Conservation (phyloP, 352 stramenopile species). For the Peronospora farinosa region DNA sequence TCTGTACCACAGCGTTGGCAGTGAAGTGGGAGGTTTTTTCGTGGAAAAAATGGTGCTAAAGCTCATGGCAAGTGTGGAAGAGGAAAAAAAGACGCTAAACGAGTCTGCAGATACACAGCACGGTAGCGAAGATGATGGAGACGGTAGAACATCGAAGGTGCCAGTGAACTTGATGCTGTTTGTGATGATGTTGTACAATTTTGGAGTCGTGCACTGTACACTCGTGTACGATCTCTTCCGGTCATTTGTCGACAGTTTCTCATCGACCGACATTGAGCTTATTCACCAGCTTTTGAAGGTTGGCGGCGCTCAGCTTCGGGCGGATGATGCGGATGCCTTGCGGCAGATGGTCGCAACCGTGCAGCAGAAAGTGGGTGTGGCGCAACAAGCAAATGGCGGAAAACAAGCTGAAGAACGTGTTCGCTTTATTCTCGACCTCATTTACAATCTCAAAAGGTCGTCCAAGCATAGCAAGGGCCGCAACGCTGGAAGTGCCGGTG, state of each 20-base stretch:
- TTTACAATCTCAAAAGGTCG: constrained; percentile 94
- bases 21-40: constrained; percentile 75
- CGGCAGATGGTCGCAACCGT: constrained; percentile 80
- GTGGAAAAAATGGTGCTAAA: constrained; percentile 67
- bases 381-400: constrained; percentile 24
- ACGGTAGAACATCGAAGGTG: constrained; percentile 45
- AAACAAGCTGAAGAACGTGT: constrained; percentile 51
- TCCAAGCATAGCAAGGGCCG: constrained; percentile 84
- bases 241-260: constrained; percentile 69
- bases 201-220: constrained; percentile 83
- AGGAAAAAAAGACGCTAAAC: constrained; percentile 25
- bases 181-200: constrained; percentile 87
- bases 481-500: constrained; percentile 26
- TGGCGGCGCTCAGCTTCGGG: constrained; percentile 74
- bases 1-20: constrained; percentile 74
- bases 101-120: constrained; percentile 10
- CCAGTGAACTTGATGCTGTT: constrained; percentile 81
- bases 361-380: constrained; percentile 61
- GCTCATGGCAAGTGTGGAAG: constrained; percentile 40
- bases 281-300: constrained; percentile 82
- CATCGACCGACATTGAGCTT: constrained; percentile 75
- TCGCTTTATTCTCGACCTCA: constrained; percentile 91
- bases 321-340: constrained; percentile 81
- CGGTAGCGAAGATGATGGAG: constrained; percentile 26
- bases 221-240: constrained; percentile 89